Base-by-base conservation (phyloP, 2,329 filamentous ascomycete species). In the Aspergillus felis region DNA sequence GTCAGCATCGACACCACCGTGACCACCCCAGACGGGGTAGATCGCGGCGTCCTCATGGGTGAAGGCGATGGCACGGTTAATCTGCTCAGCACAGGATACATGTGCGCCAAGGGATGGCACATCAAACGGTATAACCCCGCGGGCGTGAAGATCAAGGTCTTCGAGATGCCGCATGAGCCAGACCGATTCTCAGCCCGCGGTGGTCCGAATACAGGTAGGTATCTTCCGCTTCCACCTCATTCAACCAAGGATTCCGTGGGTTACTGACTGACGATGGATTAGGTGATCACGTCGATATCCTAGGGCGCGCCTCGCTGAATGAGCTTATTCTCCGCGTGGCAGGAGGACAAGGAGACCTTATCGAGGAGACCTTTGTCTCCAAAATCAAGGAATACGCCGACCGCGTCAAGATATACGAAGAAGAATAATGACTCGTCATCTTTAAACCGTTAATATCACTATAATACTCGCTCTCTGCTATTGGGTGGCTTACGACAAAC, bases 61-160 rank as follows among this genome's bases (percentile, higher is more conserved):
- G 94, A 97, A 73, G 94, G 94, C 3, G 94, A 99, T 66, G 94
- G 94, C 1, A 99, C 94, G 0, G 94, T 99, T 46, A 96, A 92
- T 63, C 76, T 99, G n/a, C 77, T 99, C 10, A 95, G 90, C 65
- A 86, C 87, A 0, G 94, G 93, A 2, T 99, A 97, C 73, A 97
- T 99, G 94, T 99, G 94, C 74, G 89, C 91, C 65, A 91, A 88
- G 67, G 94, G 94, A 3, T 99, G 94, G 94, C 87, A 87, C 57
- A 89, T 97, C 74, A 92, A 91, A 74, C 84, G 94, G 38, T 99
- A 95, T 73, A 99, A 99, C 68, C 94, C 94, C 0, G 89, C 91
- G 0, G 87, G 88, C 1, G 83, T 88, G 32, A 86, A 91, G 67
- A 79, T 99, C 61, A 95, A 87, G 44, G 90, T 92, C 0, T 92